Percentiles rank a stretch among this genome's conserved stretches.
Conservation (phyloP, 2,329 filamentous ascomycete genomes). For the Fusarium musae region DNA sequence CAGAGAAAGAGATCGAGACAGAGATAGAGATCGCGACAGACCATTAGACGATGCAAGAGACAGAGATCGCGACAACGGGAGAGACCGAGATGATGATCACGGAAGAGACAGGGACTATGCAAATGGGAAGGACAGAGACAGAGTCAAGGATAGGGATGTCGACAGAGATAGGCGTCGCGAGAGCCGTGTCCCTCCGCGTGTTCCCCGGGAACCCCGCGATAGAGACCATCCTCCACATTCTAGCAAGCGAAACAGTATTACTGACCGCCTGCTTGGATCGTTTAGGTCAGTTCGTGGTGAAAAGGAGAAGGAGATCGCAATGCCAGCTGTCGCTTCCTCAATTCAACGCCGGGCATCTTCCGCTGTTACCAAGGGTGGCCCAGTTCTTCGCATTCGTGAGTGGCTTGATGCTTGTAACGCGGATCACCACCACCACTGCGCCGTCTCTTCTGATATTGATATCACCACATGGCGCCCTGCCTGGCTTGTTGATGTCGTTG, state of each 20-base stretch:
- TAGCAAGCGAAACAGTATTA: constrained; percentile 55
- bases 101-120: constrained; percentile 15
- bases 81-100: constrained; percentile 24
- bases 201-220: constrained; percentile 29
- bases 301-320: constrained; percentile 38
- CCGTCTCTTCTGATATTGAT: constrained; percentile 39
- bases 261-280: constrained; percentile 52
- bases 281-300: constrained; percentile 48
- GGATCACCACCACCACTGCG: constrained; percentile 56
- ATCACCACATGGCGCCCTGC: constrained; percentile 52
- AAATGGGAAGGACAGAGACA: constrained; percentile 14
- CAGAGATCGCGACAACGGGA: constrained; percentile 7
- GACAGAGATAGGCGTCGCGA: constrained; percentile 43
- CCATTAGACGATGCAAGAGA: constrained; percentile 8
- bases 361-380: constrained; percentile 48
- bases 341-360: constrained; percentile 48
- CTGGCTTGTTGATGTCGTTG: constrained; percentile 56
- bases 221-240: constrained; percentile 37
- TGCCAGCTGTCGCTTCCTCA: constrained; percentile 34
- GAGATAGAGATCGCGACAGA: constrained; percentile 16
- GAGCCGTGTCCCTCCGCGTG: constrained; percentile 25
- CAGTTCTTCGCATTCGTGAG: constrained; percentile 53
- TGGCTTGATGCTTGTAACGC: constrained; percentile 58
- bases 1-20: constrained; percentile 10
- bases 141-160: constrained; percentile 26